A percentile compares a stretch with the other conserved stretches of the same genome.
Evolutionary conservation across 768 basidiomycete genomes (phyloP).

Genomic region (Kwoniella mangroviensis): DNA sequence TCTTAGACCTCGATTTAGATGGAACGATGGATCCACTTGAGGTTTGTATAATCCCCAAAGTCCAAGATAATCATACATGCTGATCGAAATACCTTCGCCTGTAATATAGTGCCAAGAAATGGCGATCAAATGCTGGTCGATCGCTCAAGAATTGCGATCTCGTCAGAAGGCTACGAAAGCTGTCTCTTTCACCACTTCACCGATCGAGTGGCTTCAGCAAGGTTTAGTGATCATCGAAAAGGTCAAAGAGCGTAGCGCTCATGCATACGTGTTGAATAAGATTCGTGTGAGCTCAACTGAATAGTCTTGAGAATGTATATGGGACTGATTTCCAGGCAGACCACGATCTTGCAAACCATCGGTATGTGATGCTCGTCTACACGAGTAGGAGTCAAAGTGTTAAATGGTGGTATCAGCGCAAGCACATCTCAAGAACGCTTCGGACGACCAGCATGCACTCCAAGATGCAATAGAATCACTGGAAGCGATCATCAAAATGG

Average conservation of each 20-base stretch:
- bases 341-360: not conserved
- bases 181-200: not conserved
- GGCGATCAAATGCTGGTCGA: conserved; percentile 5
- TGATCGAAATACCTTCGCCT: no score
- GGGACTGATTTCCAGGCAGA: not conserved
- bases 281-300: not conserved
- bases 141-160: not conserved
- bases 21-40: not conserved
- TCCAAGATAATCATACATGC: no score
- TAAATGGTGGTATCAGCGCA: not conserved
- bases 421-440: conserved; percentile 4
- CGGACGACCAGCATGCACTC: not conserved
- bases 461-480: not conserved
- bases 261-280: not conserved
- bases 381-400: not conserved
- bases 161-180: not conserved
- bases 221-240: not conserved
- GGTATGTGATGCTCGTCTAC: not conserved
- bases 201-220: conserved; percentile 9
- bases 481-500: not conserved
- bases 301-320: not conserved
- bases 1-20: not conserved
- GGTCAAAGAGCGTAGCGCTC: not conserved
- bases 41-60: not conserved
- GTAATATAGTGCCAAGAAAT: not conserved